Percentiles rank a stretch among this genome's conserved stretches.
These are phyloP conservation scores for Senna siamea DNA, from an alignment of 306 rosid genomes.

Conservation along the genomic window DNA sequence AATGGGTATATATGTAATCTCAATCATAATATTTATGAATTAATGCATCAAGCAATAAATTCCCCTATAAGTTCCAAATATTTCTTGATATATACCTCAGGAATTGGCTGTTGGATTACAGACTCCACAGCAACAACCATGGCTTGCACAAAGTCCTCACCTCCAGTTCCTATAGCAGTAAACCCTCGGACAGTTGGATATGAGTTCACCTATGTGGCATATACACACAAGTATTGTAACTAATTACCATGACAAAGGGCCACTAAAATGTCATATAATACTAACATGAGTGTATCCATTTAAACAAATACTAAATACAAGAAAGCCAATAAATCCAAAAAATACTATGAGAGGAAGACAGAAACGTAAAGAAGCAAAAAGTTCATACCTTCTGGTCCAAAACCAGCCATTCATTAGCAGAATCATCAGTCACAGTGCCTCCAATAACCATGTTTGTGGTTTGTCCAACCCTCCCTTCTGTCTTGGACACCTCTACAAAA, in stretches of 20 bases:
- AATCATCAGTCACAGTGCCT: slow-evolving; percentile 92
- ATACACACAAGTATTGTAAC: slow-evolving; percentile 16
- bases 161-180: slow-evolving; percentile 96
- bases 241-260: neutral
- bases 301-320: neutral
- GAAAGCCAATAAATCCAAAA: neutral
- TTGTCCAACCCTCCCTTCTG: slow-evolving; percentile 97
- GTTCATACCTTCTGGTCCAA: slow-evolving; percentile 86
- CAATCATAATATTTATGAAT: neutral
- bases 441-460: slow-evolving; percentile 97
- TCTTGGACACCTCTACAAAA: slow-evolving; percentile 84
- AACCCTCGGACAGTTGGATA: slow-evolving; percentile 92
- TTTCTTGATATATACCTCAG: slow-evolving; percentile 53
- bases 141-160: slow-evolving; percentile 88
- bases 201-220: slow-evolving; percentile 69
- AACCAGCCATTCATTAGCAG: slow-evolving; percentile 84
- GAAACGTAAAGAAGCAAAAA: neutral
- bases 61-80: slow-evolving; percentile 18
- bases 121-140: slow-evolving; percentile 95
- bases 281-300: neutral
- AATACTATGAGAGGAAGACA: neutral
- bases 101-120: slow-evolving; percentile 79
- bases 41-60: slow-evolving; percentile 19
- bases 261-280: slow-evolving; percentile 11
- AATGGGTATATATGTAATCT: neutral